Base-by-base conservation (phyloP, 2,329 filamentous ascomycete genomes). In the Aspergillus fijiensis region DNA sequence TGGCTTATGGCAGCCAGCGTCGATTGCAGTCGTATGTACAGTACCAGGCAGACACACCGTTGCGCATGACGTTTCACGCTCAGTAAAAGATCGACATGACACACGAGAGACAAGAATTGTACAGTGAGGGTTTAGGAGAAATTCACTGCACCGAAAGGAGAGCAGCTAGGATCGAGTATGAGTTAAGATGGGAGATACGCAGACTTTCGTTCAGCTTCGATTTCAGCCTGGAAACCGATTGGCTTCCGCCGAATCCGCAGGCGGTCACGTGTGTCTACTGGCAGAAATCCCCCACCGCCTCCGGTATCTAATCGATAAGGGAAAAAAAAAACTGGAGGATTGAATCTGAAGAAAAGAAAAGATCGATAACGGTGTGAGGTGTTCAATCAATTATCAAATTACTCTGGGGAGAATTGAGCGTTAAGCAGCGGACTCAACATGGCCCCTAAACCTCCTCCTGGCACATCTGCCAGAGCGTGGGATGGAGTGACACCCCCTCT, bases 401-500 rank as follows among this genome's bases (percentile, higher is more conserved):
- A 16, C 14, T 16, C 4, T 35, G 33, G 39, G n/a, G 5, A 9
- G 6, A 19, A 6, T 19, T 19, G 14, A 16, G 16, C 39, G 39
- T 19, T 5, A 45, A 16, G 39, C 6, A 19, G 14, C 16, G 5
- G 6, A 47, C 16, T n/a, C 21, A 51, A 25, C 31, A 76, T 76
- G 71, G 69, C 74, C 39, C 67, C 71, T 2, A 74, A 75, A 82
- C 80, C 75, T 79, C 79, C 71, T 80, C 66, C 73, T 48, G 62
- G 64, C 21, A 66, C 70, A 4, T 74, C 80, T 35, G 78, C 82
- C 48, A 79, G 86, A 65, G 80, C 84, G 29, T 94, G 90, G 87
- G 85, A 89, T 69, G 85, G 84, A 14, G 80, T 92, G 57, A 89
- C 85, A 1, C 89, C 90, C 16, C 79, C 88, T 5, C 79, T 92